A percentile compares a stretch with the other conserved stretches of the same genome.
Conservation (phyloP, 495 filamentous ascomycete genomes). For the Xylaria palmicola region DNA sequence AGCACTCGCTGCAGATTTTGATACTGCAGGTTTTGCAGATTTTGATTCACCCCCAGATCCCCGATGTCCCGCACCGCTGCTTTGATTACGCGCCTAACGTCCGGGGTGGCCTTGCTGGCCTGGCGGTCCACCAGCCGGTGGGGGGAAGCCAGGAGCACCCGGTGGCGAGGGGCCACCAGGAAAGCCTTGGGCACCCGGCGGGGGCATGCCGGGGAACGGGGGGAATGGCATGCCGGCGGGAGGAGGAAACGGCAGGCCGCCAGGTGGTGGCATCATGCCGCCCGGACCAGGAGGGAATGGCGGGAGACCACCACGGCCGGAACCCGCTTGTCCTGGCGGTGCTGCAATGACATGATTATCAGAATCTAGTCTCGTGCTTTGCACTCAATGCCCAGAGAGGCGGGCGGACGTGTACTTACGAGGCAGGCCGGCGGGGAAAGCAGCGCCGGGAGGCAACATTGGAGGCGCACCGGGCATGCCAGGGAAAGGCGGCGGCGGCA, state of each 20-base stretch:
- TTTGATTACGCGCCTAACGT: slow-evolving; percentile 26
- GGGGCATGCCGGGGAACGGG: slow-evolving; percentile 33
- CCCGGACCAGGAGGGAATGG: slow-evolving; percentile 61
- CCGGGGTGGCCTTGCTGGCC: slow-evolving; percentile 30
- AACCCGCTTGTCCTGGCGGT: slow-evolving; percentile 52
- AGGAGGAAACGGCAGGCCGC: slow-evolving; percentile 62
- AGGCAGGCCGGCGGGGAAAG: slow-evolving; percentile 32
- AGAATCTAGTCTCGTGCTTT: background rate
- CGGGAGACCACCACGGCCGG: slow-evolving; percentile 55
- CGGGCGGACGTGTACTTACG: slow-evolving; percentile 25
- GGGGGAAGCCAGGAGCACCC: slow-evolving; percentile 33
- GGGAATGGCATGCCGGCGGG: slow-evolving; percentile 38
- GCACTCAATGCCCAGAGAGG: background rate
- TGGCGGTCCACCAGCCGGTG: slow-evolving; percentile 34
- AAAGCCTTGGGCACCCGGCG: slow-evolving; percentile 48
- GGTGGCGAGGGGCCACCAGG: slow-evolving; percentile 19
- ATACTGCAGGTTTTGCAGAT: too few species aligned
- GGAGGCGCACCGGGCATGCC: slow-evolving; percentile 36
- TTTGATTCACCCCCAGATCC: background rate
- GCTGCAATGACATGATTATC: slow-evolving; percentile 20
- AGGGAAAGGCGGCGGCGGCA: slow-evolving; percentile 38
- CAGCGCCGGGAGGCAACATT: slow-evolving; percentile 25
- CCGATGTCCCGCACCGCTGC: too few species aligned
- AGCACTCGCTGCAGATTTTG: too few species aligned
- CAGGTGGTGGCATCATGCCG: slow-evolving; percentile 44